Base-by-base conservation (phyloP, 2,329 filamentous ascomycete genomes). In the Colletotrichum orchidophilum region DNA sequence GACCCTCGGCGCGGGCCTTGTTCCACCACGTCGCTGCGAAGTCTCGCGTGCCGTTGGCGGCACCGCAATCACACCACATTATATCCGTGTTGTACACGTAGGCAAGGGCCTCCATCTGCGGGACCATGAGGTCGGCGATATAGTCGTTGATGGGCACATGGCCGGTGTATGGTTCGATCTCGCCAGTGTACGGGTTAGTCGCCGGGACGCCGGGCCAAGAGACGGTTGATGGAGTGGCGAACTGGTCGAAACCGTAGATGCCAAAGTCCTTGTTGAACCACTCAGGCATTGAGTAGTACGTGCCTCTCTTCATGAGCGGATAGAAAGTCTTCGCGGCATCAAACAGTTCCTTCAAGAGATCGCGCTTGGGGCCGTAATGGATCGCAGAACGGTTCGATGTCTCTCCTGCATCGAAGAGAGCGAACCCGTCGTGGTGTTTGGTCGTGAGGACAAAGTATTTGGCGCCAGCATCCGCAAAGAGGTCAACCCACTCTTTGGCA, bases 401-500 rank as follows among this genome's bases (percentile, higher is more conserved):
- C 6, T 69, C 70, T 8, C 78, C 79, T 0, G 80, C 75, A 71
- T 86, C 83, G 70, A 86, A 86, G 46, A 85, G 75, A 1, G 83
- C 81, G 69, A 83, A 86, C 12, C 85, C 84, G 67, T 86, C 84
- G 74, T 86, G 84, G 72, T 86, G 84, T 72, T 86, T 85, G 1
- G 82, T 81, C 0, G 82, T 84, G 15, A 83, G 73, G 5, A 87
- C 84, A 69, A 87, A 86, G 75, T 86, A 86, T 24, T 84, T 83
- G 7, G 86, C 86, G 8, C 86, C 86, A 2, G 86, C 81, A 42
- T 86, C 85, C 2, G 84, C 83, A 65, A 88, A 84, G 1, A 88
- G 81, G 73, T 88, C 85, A 1, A 88, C 85, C 85, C 86, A 88
- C 42, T 82, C 84, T 64, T 86, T 87, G 0, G 88, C 82, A 72